A percentile compares a stretch with the other conserved stretches of the same genome.
Conservation (phyloP, 169 alveolate genomes). For the Babesia ovata region DNA sequence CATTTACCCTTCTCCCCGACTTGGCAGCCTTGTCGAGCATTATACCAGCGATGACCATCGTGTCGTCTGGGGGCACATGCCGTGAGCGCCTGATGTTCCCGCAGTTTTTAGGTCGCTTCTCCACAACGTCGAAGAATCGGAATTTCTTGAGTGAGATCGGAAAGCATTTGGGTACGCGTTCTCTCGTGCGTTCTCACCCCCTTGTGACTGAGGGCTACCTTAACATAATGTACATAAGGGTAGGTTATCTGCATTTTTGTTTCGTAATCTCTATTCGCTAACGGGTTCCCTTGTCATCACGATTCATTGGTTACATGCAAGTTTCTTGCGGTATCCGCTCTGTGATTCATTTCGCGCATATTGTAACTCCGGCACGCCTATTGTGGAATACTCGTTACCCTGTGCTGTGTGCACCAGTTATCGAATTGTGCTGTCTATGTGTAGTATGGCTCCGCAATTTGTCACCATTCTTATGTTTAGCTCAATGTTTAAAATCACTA, state of each 20-base stretch:
- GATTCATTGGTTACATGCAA: no score
- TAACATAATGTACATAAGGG: constrained; percentile 45
- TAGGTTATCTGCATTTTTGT: not conserved
- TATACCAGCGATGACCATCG: constrained; percentile 48
- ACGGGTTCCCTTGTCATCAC: no score
- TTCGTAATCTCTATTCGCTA: not conserved
- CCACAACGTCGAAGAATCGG: constrained; percentile 85
- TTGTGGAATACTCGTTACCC: no score
- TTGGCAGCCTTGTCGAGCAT: constrained; percentile 36
- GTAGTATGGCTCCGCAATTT: no score
- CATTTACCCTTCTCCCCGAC: constrained; percentile 59
- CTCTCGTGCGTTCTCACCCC: constrained; percentile 33
- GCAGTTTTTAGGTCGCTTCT: constrained; percentile 90
- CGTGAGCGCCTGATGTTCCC: constrained; percentile 89
- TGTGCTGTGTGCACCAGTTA: no score
- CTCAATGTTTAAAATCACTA: not conserved
- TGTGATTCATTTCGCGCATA: no score
- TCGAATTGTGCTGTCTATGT: no score
- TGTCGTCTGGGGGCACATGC: constrained; percentile 61
- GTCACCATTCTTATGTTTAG: no score
- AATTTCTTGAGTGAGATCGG: constrained; percentile 60
- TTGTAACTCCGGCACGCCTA: no score
- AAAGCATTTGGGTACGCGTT: constrained; percentile 31
- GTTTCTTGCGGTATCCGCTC: no score
- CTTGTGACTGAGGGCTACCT: constrained; percentile 63